Evolutionary conservation across 148 eudicot genomes (phyloP).

Genomic region (Vaccinium vitisidaea): DNA sequence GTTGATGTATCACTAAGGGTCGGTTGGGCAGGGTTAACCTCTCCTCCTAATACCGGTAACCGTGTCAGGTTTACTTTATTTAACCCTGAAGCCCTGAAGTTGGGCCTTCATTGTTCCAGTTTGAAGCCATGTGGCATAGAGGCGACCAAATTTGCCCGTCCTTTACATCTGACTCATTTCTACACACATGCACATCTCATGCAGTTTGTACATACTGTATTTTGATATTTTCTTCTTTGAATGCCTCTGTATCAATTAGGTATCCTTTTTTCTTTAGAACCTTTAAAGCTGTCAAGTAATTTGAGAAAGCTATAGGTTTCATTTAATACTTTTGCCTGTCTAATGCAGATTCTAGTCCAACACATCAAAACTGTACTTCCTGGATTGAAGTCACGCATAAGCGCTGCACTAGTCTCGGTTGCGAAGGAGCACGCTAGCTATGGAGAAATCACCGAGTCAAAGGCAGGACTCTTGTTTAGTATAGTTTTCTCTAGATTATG

Average conservation of each 20-base stretch:
- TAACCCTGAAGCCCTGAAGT: background rate
- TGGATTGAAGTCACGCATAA: slow-evolving; percentile 78
- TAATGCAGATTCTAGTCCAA: slow-evolving; percentile 74
- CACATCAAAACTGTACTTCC: slow-evolving; percentile 92
- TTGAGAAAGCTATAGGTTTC: background rate
- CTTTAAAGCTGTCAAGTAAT: background rate
- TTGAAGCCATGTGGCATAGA: background rate
- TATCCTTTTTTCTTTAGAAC: background rate
- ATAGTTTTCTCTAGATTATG: background rate
- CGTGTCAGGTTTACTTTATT: background rate
- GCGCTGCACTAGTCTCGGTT: slow-evolving; percentile 62
- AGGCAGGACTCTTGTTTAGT: slow-evolving; percentile 40
- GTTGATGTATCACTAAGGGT: background rate
- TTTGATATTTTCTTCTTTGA: background rate
- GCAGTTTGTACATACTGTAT: background rate
- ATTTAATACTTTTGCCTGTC: background rate
- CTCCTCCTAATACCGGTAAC: background rate
- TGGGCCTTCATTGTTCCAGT: background rate
- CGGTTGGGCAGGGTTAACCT: background rate
- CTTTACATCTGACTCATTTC: background rate
- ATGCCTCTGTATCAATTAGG: background rate
- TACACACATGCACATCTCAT: background rate
- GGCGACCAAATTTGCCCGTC: background rate
- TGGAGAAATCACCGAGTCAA: slow-evolving; percentile 91
- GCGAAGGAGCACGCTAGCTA: slow-evolving; percentile 98